A percentile compares a stretch with the other conserved stretches of the same genome.
Conservation (phyloP, 2,329 filamentous ascomycete species). For the Alternaria alternata region DNA sequence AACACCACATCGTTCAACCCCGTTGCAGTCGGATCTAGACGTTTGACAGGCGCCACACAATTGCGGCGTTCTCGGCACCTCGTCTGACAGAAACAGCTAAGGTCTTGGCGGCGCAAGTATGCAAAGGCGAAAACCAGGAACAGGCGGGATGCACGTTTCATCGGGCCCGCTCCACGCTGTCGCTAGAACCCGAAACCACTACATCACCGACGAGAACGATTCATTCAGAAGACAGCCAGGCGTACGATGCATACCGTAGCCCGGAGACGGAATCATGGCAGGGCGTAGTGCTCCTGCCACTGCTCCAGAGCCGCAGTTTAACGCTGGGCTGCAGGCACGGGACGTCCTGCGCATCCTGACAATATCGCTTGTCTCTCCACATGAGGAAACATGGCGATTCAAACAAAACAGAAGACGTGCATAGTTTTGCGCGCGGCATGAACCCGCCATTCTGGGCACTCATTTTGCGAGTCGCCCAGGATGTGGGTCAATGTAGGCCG, state of each 20-base stretch:
- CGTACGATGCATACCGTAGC: conserved; percentile 14
- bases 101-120: conserved; percentile 31
- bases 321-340: conserved; percentile 26
- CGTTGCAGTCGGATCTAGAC: conserved; percentile 11
- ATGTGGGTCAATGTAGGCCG: background rate
- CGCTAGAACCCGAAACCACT: conserved; percentile 15
- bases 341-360: conserved; percentile 25
- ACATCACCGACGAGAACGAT: conserved; percentile 10
- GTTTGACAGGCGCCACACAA: conserved; percentile 24
- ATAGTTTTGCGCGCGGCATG: conserved; percentile 27
- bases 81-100: conserved; percentile 32
- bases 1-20: conserved; percentile 2
- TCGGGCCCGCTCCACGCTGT: conserved; percentile 15
- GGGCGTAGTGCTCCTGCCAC: conserved; percentile 14
- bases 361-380: conserved; percentile 36
- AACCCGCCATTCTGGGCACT: conserved; percentile 20
- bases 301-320: conserved; percentile 15
- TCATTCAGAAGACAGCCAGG: conserved; percentile 5
- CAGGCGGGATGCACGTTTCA: conserved; percentile 33
- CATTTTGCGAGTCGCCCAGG: conserved; percentile 10
- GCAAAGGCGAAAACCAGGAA: conserved; percentile 22
- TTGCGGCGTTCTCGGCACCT: conserved; percentile 18
- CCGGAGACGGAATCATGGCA: conserved; percentile 13
- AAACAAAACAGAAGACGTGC: conserved; percentile 14
- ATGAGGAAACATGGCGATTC: conserved; percentile 23